Evolutionary conservation across 2,329 filamentous ascomycete species (phyloP).

Genomic region (Apiospora pterosperma): DNA sequence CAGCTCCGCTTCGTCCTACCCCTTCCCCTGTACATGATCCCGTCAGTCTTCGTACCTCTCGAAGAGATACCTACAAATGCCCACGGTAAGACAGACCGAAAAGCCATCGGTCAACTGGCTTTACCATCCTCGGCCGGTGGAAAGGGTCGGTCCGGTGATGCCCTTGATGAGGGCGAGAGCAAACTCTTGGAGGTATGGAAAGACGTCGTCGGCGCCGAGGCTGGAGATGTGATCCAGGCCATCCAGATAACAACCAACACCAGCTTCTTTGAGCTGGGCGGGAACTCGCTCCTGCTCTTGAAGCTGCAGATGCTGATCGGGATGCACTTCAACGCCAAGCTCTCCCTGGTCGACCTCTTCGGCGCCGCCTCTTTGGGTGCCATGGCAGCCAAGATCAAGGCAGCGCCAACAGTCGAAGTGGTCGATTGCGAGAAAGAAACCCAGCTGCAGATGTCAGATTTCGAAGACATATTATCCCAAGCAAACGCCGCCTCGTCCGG

Average conservation of each 20-base stretch:
- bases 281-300: constrained; percentile 10
- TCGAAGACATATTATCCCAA: neutral
- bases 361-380: constrained; percentile 5
- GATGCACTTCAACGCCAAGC: constrained; percentile 7
- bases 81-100: too few species aligned
- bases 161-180: neutral
- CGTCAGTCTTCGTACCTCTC: too few species aligned
- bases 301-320: constrained; percentile 8
- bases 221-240: neutral
- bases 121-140: too few species aligned
- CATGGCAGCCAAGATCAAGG: constrained; percentile 10
- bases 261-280: constrained; percentile 11
- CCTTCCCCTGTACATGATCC: constrained; percentile 9
- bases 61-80: too few species aligned
- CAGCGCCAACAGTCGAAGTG: too few species aligned
- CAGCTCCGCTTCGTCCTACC: constrained; percentile 7
- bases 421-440: too few species aligned
- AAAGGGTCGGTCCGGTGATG: too few species aligned
- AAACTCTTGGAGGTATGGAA: constrained; percentile 4
- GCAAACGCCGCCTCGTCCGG: neutral
- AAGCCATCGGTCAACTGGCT: too few species aligned
- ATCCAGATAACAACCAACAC: too few species aligned
- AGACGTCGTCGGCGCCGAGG: too few species aligned
- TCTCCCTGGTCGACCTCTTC: constrained; percentile 8
- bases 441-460: neutral